A percentile compares a stretch with the other conserved stretches of the same genome.
Evolutionary conservation across 2,329 filamentous ascomycete species (phyloP).

Genomic region (Canariomyces notabilis): DNA sequence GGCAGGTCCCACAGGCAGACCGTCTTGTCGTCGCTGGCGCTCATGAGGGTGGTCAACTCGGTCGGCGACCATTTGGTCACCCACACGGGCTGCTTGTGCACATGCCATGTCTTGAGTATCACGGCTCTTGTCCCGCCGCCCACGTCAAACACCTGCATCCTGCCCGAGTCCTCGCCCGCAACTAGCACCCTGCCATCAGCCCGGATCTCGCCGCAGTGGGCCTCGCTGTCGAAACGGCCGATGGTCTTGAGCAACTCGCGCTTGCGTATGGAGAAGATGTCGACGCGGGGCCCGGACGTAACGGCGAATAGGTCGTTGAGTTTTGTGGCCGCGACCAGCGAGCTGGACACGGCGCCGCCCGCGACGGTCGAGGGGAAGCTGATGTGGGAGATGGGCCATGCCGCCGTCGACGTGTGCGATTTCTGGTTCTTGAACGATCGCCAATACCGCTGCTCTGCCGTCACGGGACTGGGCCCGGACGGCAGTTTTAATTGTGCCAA

Average conservation of each 20-base stretch:
- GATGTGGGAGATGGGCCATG: slow-evolving; percentile 86
- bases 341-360: slow-evolving; percentile 35
- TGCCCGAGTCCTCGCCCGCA: slow-evolving; percentile 85
- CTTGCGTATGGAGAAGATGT: slow-evolving; percentile 89
- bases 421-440: slow-evolving; percentile 88
- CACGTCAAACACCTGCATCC: slow-evolving; percentile 93
- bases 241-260: slow-evolving; percentile 92
- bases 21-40: slow-evolving; percentile 85
- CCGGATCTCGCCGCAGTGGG: slow-evolving; percentile 82
- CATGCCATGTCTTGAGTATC: slow-evolving; percentile 90
- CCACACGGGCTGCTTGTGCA: slow-evolving; percentile 93
- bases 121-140: slow-evolving; percentile 61
- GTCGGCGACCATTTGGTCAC: slow-evolving; percentile 84
- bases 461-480: slow-evolving; percentile 73
- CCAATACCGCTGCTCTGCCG: slow-evolving; percentile 95
- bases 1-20: slow-evolving; percentile 93
- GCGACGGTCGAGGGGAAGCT: slow-evolving; percentile 59
- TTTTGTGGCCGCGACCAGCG: slow-evolving; percentile 40
- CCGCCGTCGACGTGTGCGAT: slow-evolving; percentile 83
- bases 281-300: slow-evolving; percentile 88
- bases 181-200: slow-evolving; percentile 84
- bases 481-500: slow-evolving; percentile 78
- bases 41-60: slow-evolving; percentile 83
- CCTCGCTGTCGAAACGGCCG: slow-evolving; percentile 86
- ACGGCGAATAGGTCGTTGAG: slow-evolving; percentile 77